A percentile compares a stretch with the other conserved stretches of the same genome.
phyloP scores from a whole-genome alignment of 2,329 filamentous ascomycete species.

The Teratosphaeria viscida region DNA sequence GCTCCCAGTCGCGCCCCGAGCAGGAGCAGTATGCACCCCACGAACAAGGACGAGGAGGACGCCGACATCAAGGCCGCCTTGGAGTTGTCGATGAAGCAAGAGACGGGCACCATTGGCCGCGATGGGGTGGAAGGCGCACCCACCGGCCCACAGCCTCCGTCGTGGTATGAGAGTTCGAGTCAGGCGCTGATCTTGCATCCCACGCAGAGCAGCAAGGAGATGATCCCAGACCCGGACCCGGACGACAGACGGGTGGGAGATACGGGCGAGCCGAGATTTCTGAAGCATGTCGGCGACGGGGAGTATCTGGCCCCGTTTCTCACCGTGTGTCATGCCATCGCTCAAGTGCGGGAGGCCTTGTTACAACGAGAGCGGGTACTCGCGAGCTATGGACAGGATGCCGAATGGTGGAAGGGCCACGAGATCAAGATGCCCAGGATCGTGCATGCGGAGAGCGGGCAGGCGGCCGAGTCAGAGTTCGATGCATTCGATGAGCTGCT shows the following conservation, averaged over 20 bases:
- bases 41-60: conserved; percentile 21
- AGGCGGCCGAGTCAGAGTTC: conserved; percentile 17
- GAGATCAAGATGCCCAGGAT: conserved; percentile 40
- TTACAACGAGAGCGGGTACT: conserved; percentile 37
- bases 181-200: conserved; percentile 42
- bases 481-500: conserved; percentile 37
- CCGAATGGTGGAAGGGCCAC: conserved; percentile 54
- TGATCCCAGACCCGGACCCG: conserved; percentile 42
- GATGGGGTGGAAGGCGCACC: conserved; percentile 23
- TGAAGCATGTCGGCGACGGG: conserved; percentile 44
- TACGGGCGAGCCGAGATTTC: conserved; percentile 42
- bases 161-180: conserved; percentile 42
- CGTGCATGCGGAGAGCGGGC: conserved; percentile 30
- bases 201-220: conserved; percentile 37
- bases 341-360: conserved; percentile 47
- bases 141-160: conserved; percentile 2
- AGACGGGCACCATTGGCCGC: conserved; percentile 41
- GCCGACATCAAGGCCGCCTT: conserved; percentile 18
- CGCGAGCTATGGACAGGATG: conserved; percentile 44
- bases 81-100: conserved; percentile 32
- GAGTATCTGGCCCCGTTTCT: conserved; percentile 48
- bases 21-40: conserved; percentile 14
- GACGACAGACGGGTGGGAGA: conserved; percentile 35
- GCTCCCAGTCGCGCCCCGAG: conserved; percentile 20
- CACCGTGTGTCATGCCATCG: conserved; percentile 53